Conservation (phyloP, 495 filamentous ascomycete species). For the Oleoguttula mirabilis region DNA sequence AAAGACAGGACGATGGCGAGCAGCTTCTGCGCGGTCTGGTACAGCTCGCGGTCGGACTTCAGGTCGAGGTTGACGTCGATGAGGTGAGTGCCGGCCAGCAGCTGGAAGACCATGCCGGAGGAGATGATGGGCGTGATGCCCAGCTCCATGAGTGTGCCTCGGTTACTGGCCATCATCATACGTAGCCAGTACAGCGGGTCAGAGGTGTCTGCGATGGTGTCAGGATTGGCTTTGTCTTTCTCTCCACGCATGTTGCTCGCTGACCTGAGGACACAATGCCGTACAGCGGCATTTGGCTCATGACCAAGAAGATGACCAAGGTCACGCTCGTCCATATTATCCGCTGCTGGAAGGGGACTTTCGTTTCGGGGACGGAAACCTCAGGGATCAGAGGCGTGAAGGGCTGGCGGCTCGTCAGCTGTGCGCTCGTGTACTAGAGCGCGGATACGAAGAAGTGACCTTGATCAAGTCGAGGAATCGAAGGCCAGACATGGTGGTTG, state of each 20-base stretch:
- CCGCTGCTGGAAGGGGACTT: constrained; percentile 82
- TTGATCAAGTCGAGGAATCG: no score
- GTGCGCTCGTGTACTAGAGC: not conserved
- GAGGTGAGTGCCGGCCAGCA: constrained; percentile 96
- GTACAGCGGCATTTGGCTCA: constrained; percentile 89
- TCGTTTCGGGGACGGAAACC: constrained; percentile 92
- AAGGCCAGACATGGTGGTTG: no score
- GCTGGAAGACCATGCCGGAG: constrained; percentile 99
- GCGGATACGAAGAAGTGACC: no score
- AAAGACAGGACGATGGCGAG: constrained; percentile 97
- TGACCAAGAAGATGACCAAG: constrained; percentile 95
- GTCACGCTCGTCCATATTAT: constrained; percentile 99
- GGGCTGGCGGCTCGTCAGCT: no score
- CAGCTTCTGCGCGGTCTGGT: constrained; percentile 99
- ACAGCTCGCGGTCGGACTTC: constrained; percentile 97
- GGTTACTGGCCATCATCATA: constrained; percentile 99
- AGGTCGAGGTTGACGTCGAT: constrained; percentile 95
- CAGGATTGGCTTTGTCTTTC: constrained; percentile 5
- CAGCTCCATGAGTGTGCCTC: constrained; percentile 97
- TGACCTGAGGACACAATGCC: constrained; percentile 29
- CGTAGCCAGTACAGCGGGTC: constrained; percentile 99
- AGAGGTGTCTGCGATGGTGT: constrained; percentile 42
- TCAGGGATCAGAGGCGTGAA: constrained; percentile 98
- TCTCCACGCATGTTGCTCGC: not conserved
- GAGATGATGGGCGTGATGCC: constrained; percentile 99